A percentile compares a stretch with the other conserved stretches of the same genome.
These are phyloP conservation scores for Magnusiomyces paraingens DNA, from an alignment of 1,139 yeast species.

Conservation along the genomic window DNA sequence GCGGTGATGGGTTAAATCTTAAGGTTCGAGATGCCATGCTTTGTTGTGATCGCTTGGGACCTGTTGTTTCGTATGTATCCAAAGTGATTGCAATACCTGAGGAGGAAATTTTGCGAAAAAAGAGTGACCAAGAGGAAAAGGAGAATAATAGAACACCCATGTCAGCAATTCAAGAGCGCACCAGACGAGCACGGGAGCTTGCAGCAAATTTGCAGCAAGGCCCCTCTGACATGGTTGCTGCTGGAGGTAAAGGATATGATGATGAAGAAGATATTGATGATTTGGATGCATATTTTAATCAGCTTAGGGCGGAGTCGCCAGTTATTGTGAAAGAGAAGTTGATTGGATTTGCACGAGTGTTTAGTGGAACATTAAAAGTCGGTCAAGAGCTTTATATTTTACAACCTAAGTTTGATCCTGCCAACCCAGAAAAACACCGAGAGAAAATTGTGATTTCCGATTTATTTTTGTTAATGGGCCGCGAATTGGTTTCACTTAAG, in stretches of 20 bases:
- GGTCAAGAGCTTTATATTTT: slow-evolving; percentile 72
- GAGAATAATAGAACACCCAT: slow-evolving; percentile 38
- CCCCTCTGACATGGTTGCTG: slow-evolving; percentile 36
- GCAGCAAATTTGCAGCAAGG: slow-evolving; percentile 51
- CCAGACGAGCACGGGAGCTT: slow-evolving; percentile 57
- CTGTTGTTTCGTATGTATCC: slow-evolving; percentile 77
- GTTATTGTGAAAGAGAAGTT: slow-evolving; percentile 35
- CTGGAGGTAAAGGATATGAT: slow-evolving; percentile 21
- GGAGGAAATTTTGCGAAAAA: slow-evolving; percentile 39
- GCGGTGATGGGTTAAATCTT: slow-evolving; percentile 31
- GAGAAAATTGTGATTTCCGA: slow-evolving; percentile 52
- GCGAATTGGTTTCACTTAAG: slow-evolving; percentile 71
- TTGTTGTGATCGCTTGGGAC: slow-evolving; percentile 56
- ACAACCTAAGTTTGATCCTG: slow-evolving; percentile 84
- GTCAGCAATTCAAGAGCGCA: slow-evolving; percentile 51
- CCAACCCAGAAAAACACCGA: slow-evolving; percentile 53
- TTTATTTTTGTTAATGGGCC: slow-evolving; percentile 83
- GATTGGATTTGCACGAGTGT: slow-evolving; percentile 84
- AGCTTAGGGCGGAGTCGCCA: slow-evolving; percentile 17
- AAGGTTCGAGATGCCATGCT: slow-evolving; percentile 51
- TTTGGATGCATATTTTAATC: slow-evolving; percentile 35
- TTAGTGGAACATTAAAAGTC: slow-evolving; percentile 68
- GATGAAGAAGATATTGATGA: slow-evolving; percentile 21
- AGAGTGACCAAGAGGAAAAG: slow-evolving; percentile 12
- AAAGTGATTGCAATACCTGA: slow-evolving; percentile 83